Base-by-base conservation (phyloP, 2,329 filamentous ascomycete species). In the Colletotrichum acutatum region DNA sequence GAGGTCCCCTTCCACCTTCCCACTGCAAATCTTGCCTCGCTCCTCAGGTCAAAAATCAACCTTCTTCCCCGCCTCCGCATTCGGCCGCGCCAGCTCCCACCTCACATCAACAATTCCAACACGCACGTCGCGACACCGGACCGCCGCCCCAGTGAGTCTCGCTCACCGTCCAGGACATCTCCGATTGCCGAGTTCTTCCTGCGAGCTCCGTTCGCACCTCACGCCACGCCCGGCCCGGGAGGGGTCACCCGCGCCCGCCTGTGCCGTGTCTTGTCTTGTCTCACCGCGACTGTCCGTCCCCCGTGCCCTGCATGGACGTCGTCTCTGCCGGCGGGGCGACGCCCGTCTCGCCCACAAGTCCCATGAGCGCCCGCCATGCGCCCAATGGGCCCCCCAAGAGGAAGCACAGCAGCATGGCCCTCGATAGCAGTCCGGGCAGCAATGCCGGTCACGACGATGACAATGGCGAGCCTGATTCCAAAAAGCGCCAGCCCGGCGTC, bases 401-500 rank as follows among this genome's bases (percentile, higher is more conserved):
- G 79, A 92, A 92, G 86, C 80, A 84, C 69, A 86, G 89, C 76
- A 90, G 86, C 77, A 86, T 81, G 26, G 81, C 81, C 30, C 83
- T 89, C 74, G 90, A 91, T 71, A 92, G 90, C 79, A 92, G 90
- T 75, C 90, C 90, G 4, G 89, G 87, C 30, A 92, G 89, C 78
- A 84, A 86, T 62, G 87, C 86, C 70, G 88, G 88, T 69, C 86
- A 90, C 71, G 90, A 91, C 71, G 89, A 90, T 32, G 86, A 90
- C 68, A 81, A 85, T 62, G 83, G 85, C 61, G 86, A 89, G 65
- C 82, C 86, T 59, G 89, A 91, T 77, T 69, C 69, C 34, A 90
- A 89, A 82, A 90, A 90, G 82, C 87, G 90, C 74, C 90, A 92
- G 76, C 91, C 91, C 30, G 91, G 91, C 67, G 91, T 93, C 61